These are phyloP conservation scores for Linnemannia zychae DNA, from an alignment of 192 early-diverging fungal genomes.

Conservation along the genomic window DNA sequence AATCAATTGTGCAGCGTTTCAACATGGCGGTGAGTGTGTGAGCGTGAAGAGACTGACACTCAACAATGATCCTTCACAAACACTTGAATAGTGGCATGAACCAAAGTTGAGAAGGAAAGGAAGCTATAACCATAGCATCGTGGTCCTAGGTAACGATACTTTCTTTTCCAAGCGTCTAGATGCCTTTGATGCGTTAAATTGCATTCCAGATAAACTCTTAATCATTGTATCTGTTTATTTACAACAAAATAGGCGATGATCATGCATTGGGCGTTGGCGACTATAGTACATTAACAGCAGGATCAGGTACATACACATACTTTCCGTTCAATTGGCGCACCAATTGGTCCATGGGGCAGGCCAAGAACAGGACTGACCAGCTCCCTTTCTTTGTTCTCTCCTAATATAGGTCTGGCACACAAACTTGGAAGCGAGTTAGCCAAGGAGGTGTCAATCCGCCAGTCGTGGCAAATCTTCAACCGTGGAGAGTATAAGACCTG, in stretches of 20 bases:
- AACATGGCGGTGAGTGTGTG: neutral
- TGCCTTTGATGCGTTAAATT: too few species aligned
- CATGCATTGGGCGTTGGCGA: conserved; percentile 55
- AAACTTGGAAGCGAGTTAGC: conserved; percentile 31
- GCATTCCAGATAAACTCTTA: too few species aligned
- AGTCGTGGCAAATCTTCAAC: conserved; percentile 54
- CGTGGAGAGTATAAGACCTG: conserved; percentile 52
- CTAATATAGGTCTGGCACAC: conserved; percentile 31
- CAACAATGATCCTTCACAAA: neutral
- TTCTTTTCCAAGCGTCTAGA: neutral
- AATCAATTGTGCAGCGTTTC: neutral
- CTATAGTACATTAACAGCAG: conserved; percentile 31
- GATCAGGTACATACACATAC: conserved; percentile 24
- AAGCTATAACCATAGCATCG: conserved; percentile 47
- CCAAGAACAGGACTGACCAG: neutral
- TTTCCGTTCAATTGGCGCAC: neutral
- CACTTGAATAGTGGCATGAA: conserved; percentile 33
- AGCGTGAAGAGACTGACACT: neutral
- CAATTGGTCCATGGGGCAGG: neutral
- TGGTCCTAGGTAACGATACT: conserved; percentile 30
- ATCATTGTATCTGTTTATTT: too few species aligned
- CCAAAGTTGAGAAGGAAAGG: conserved; percentile 38
- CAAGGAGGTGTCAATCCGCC: conserved; percentile 47
- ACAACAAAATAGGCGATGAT: conserved; percentile 55
- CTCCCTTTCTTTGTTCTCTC: neutral